Percentiles rank a stretch among this genome's conserved stretches.
phyloP scores from a whole-genome alignment of 495 filamentous ascomycete species.

The Cercophora samala region DNA sequence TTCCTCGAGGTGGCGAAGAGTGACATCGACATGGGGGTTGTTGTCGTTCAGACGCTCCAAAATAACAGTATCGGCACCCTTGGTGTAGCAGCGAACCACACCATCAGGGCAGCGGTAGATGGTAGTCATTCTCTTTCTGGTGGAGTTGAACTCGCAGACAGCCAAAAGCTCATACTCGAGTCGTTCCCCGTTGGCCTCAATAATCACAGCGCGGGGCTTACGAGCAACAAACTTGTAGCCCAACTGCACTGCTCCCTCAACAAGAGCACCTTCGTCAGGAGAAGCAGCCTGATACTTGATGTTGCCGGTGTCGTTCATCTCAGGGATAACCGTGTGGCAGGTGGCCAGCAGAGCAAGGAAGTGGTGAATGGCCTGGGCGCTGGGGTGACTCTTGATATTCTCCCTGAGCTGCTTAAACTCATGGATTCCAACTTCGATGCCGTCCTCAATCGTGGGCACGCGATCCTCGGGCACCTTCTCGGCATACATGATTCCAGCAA shows the following conservation, averaged over 20 bases:
- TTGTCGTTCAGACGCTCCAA: conserved; percentile 74
- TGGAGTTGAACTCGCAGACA: conserved; percentile 98
- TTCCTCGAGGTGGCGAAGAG: conserved; percentile 91
- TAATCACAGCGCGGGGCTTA: conserved; percentile 80
- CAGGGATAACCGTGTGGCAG: conserved; percentile 98
- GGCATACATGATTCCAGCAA: conserved; percentile 89
- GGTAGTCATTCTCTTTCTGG: conserved; percentile 95
- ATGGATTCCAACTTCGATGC: conserved; percentile 74
- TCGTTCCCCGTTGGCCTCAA: conserved; percentile 66
- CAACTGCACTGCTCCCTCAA: conserved; percentile 81
- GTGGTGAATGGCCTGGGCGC: conserved; percentile 72
- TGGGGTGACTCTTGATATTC: conserved; percentile 68
- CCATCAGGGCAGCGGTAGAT: conserved; percentile 97
- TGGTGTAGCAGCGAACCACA: conserved; percentile 87
- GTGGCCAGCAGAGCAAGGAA: conserved; percentile 85
- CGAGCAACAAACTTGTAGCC: conserved; percentile 90
- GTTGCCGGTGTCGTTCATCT: conserved; percentile 66
- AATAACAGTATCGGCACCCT: conserved; percentile 98
- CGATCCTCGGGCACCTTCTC: conserved; percentile 92
- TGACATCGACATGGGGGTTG: conserved; percentile 82
- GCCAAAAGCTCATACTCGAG: conserved; percentile 88
- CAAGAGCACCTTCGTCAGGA: conserved; percentile 93
- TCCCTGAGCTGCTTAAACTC: conserved; percentile 76
- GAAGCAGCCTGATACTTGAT: conserved; percentile 99
- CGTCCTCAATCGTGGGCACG: conserved; percentile 71